phyloP scores from a whole-genome alignment of 2,329 filamentous ascomycete species.

The Xylariales sp. region DNA sequence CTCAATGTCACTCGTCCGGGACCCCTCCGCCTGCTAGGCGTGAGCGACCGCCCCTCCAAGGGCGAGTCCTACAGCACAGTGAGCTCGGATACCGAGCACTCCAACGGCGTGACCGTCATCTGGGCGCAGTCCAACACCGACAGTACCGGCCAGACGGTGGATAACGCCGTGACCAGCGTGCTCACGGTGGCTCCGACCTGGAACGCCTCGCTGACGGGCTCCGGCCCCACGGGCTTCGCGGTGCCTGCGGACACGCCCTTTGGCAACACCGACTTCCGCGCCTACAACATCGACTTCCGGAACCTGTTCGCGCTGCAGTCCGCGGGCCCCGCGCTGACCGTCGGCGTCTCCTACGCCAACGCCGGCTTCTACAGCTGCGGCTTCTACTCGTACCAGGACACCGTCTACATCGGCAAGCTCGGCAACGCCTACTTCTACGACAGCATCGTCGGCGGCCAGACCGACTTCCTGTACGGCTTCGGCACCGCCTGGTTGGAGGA shows the following conservation, averaged over 20 bases:
- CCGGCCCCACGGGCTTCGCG: conserved; percentile 56
- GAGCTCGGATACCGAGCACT: conserved; percentile 32
- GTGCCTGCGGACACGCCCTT: conserved; percentile 59
- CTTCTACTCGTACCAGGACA: conserved; percentile 66
- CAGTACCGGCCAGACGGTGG: conserved; percentile 32
- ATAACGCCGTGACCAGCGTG: conserved; percentile 60
- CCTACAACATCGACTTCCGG: conserved; percentile 63
- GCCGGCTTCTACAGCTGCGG: conserved; percentile 63
- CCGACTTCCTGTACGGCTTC: conserved; percentile 66
- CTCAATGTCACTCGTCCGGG: conserved; percentile 60
- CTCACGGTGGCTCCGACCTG: conserved; percentile 61
- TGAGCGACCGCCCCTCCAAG: conserved; percentile 37
- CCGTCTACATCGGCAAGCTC: conserved; percentile 62
- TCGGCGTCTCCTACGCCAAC: conserved; percentile 60
- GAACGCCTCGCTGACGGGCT: conserved; percentile 57
- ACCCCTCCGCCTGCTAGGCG: conserved; percentile 58
- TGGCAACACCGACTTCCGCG: conserved; percentile 58
- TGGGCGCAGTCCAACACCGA: conserved; percentile 53
- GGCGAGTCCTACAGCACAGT: conserved; percentile 24
- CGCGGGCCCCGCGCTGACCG: conserved; percentile 53
- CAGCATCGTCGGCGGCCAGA: conserved; percentile 58
- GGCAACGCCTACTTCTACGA: conserved; percentile 62
- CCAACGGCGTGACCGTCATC: conserved; percentile 52
- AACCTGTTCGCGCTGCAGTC: conserved; percentile 51
- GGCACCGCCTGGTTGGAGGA: conserved; percentile 58